Evolutionary conservation across 2,329 filamentous ascomycete genomes (phyloP).

Genomic region (Pestalotiopsis fici): DNA sequence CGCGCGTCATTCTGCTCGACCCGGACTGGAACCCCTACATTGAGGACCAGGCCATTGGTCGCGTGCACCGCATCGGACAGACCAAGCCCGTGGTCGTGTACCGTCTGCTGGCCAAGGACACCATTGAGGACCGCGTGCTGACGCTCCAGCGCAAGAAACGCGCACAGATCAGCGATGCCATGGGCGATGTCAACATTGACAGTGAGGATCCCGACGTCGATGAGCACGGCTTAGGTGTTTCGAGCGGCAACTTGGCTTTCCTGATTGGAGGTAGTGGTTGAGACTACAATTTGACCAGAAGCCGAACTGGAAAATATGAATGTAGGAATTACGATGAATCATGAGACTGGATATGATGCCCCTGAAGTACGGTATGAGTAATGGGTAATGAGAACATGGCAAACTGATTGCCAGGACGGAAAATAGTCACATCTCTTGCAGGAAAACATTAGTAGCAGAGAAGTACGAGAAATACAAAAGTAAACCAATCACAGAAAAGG

Average conservation of each 20-base stretch:
- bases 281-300: no score
- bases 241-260: constrained; percentile 6
- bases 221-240: constrained; percentile 74
- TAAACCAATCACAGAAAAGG: no score
- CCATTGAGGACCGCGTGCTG: constrained; percentile 87
- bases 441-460: no score
- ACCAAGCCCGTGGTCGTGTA: constrained; percentile 74
- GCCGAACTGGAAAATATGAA: no score
- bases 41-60: constrained; percentile 89
- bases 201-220: constrained; percentile 51
- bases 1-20: constrained; percentile 86
- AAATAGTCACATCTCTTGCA: no score
- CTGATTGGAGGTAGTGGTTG: no score
- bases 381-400: no score
- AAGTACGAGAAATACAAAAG: no score
- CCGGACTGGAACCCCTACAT: constrained; percentile 95
- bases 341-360: no score
- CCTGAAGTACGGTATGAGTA: no score
- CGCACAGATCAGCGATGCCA: constrained; percentile 72
- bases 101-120: constrained; percentile 73
- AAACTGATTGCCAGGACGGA: no score
- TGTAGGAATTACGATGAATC: no score
- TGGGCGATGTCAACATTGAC: constrained; percentile 50
- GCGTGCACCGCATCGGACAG: constrained; percentile 87
- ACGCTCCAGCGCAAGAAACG: constrained; percentile 78